Base-by-base conservation (phyloP, 805 yeast genomes). In the Myxozyma neotropica region DNA sequence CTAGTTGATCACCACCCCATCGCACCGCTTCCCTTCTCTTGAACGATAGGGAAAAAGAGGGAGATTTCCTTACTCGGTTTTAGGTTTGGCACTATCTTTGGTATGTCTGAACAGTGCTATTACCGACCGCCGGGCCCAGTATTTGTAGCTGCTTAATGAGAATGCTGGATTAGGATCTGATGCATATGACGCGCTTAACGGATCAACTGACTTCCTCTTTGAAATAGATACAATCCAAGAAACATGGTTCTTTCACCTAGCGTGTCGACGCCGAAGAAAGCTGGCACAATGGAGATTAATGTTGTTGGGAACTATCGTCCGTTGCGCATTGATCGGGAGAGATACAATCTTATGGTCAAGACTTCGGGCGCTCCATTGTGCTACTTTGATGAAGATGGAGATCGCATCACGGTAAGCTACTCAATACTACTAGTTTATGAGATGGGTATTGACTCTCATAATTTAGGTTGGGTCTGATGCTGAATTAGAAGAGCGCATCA, bases 371-470 rank as follows among this genome's bases (percentile, higher is more conserved):
- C 64, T n/a, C 58, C 57, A 19, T 36, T 59, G 17, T 48, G 44
- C 54, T 59, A 59, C 48, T 36, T 45, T 29, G 64, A 59, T 27
- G 64, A 59, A 23, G 64, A 59, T 12, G 61, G 61, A 19, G 64
- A 59, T 43, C 46, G 55, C 4, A 59, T 59, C 23, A 53, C 58
- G 15, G 64, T 59, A 57, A 17, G 64, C 27, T 23, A 4, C 13
- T 29, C 8, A 29, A 2, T 3, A 5, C 10, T 19, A 19, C 10
- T n/a, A n/a, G n/a, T n/a, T n/a, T n/a, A n/a, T n/a, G n/a, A n/a
- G n/a, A n/a, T n/a, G n/a, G n/a, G 17, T 39, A 19, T 35, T 35
- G 6, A 5, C 7, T 33, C 12, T 13, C 45, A 19, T 29, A 26
- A 2, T 31, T 7, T 44, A 59, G 63, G 63, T 59, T 17, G 63